Base-by-base conservation (phyloP, 192 early-diverging fungal species). In the Podila horticola region DNA sequence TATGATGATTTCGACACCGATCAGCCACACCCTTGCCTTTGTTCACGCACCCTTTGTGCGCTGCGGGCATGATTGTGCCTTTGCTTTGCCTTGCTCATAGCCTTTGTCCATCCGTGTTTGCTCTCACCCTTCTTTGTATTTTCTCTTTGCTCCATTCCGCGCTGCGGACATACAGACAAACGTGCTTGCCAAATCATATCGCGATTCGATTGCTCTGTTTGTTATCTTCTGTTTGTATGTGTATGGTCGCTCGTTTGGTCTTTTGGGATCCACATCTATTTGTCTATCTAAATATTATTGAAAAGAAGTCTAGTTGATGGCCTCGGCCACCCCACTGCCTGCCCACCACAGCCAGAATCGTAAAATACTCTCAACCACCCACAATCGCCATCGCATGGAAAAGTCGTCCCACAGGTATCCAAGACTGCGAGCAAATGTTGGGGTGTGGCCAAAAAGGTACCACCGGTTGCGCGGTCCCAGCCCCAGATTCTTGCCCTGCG, bases 371-470 rank as follows among this genome's bases (percentile, higher is more conserved):
- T 86, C 83, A 5, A 74, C 79, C 3, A 70, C 63, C 60, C 74
- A 74, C 19, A 86, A 26, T 57, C 81, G 59, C 71, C 83, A 74
- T 0, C 69, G 69, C 74, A 86, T 79, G 7, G 52, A 36, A 51
- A 86, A 60, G 4, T 59, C 60, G 55, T 86, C 85, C 67, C 62
- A 71, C 5, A 84, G 59, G 52, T 71, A 86, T 13, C 69, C 58
- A 7, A 84, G 13, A 67, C 74, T 83, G 33, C 85, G 64, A 0
- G 22, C 22, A 10, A 86, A 51, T 15, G 67, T 86, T 6, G 85
- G 85, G 9, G 85, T 66, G 5, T 82, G 79, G 58, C 79, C 79
- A 71, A 83, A 83, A 1, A 86, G 65, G 55, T 86, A 86, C 79
- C 79, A 86, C 12, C 81, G 74, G 26, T 72, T 76, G 69, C 71